Conservation (phyloP, 768 basidiomycete genomes). For the Rubroboletus pulcherrimus region DNA sequence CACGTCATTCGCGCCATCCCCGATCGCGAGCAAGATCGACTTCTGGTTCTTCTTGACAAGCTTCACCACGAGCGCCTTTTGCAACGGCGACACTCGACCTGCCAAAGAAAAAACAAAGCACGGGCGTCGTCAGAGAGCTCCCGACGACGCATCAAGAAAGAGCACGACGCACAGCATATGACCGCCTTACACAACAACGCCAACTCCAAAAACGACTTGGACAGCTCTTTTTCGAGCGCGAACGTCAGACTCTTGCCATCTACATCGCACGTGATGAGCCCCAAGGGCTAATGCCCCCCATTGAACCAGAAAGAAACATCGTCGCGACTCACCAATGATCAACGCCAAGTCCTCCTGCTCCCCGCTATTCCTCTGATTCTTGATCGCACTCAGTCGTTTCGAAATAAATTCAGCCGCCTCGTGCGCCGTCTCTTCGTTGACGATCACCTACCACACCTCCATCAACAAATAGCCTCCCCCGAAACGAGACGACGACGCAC, state of each 20-base stretch:
- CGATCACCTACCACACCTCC: constrained; percentile 45
- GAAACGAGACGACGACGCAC: constrained; percentile 26
- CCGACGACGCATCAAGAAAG: too few species aligned
- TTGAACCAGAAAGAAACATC: neutral
- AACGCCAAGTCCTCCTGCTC: constrained; percentile 94
- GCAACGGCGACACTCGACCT: constrained; percentile 94
- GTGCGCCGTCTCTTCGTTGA: constrained; percentile 83
- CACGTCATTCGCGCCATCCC: constrained; percentile 97
- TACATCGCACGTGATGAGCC: constrained; percentile 25
- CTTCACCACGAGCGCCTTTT: constrained; percentile 97
- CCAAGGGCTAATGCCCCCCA: too few species aligned
- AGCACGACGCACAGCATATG: constrained; percentile 74
- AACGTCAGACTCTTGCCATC: constrained; percentile 94
- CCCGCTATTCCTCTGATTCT: constrained; percentile 85
- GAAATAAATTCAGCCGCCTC: constrained; percentile 84
- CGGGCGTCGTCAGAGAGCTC: neutral
- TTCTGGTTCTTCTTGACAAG: constrained; percentile 98
- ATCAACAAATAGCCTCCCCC: too few species aligned
- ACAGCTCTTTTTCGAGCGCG: constrained; percentile 90
- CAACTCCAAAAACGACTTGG: constrained; percentile 87
- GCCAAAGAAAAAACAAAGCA: neutral
- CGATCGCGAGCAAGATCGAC: constrained; percentile 91
- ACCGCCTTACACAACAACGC: constrained; percentile 99
- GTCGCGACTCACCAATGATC: constrained; percentile 70
- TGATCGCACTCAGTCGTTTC: constrained; percentile 88